Conservation (phyloP, 2,329 filamentous ascomycete species). For the Boeremia lycopersici region DNA sequence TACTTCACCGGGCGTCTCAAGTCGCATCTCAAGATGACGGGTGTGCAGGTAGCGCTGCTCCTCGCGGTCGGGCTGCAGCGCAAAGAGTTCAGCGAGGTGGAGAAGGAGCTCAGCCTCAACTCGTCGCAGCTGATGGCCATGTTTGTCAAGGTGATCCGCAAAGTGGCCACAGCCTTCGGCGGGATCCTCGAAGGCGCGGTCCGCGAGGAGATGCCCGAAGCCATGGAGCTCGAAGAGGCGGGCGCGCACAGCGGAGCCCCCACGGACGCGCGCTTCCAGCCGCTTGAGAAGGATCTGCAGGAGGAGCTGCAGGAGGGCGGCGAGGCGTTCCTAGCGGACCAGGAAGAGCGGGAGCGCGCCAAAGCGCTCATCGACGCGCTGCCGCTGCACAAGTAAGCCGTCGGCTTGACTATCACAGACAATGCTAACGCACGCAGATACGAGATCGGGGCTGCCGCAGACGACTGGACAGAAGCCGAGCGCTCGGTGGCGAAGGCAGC, state of each 20-base stretch:
- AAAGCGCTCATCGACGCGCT: constrained; percentile 87
- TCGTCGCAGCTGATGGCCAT: constrained; percentile 86
- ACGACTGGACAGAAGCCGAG: constrained; percentile 69
- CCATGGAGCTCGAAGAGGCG: constrained; percentile 49
- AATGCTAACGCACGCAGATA: constrained; percentile 40
- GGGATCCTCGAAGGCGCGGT: constrained; percentile 74
- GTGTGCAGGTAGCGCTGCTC: constrained; percentile 85
- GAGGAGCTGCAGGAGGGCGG: constrained; percentile 86
- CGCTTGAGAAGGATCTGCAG: constrained; percentile 72
- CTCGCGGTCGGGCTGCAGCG: constrained; percentile 87
- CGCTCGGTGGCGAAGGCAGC: constrained; percentile 67
- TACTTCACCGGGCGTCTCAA: constrained; percentile 84
- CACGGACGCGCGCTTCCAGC: constrained; percentile 69
- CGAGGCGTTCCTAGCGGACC: constrained; percentile 71
- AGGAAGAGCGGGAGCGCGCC: constrained; percentile 73
- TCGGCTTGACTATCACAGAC: not conserved
- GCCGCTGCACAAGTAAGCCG: constrained; percentile 79
- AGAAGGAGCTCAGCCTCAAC: constrained; percentile 76
- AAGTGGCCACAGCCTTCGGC: constrained; percentile 80
- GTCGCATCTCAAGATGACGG: constrained; percentile 70
- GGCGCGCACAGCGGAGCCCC: constrained; percentile 56
- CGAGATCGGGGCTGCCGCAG: constrained; percentile 54
- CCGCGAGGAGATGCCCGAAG: constrained; percentile 53
- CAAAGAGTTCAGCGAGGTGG: constrained; percentile 81
- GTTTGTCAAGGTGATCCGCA: constrained; percentile 95